Conservation (phyloP, 169 alveolate species). For the Amoebophrya sp. region DNA sequence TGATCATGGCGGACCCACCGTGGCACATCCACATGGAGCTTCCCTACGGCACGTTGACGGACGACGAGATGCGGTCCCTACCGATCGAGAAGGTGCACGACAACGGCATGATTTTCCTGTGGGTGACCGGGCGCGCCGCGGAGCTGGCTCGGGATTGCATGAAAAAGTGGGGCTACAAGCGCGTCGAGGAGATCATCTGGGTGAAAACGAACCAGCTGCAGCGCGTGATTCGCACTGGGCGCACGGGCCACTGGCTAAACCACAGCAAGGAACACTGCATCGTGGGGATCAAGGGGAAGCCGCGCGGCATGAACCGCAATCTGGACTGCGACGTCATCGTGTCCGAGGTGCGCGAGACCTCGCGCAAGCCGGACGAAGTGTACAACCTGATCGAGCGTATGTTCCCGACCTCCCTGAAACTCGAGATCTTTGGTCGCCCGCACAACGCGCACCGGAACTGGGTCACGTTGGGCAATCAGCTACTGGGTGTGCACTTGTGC, state of each 20-base stretch:
- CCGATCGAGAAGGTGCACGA: constrained; percentile 73
- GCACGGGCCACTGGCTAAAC: constrained; percentile 95
- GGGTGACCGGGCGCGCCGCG: constrained; percentile 91
- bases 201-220: constrained; percentile 88
- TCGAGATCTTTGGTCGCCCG: constrained; percentile 86
- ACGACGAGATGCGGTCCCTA: constrained; percentile 80
- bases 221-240: constrained; percentile 88
- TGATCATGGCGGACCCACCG: constrained; percentile 95
- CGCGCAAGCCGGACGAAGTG: constrained; percentile 91
- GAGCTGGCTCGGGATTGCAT: constrained; percentile 82
- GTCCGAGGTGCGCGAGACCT: constrained; percentile 89
- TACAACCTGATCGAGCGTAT: constrained; percentile 84
- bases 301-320: constrained; percentile 67
- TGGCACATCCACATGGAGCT: constrained; percentile 95
- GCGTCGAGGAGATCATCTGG: constrained; percentile 92
- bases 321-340: constrained; percentile 87
- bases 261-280: constrained; percentile 75
- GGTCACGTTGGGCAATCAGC: constrained; percentile 80
- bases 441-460: constrained; percentile 86
- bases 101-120: constrained; percentile 83
- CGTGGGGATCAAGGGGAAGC: constrained; percentile 61
- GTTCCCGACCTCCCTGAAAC: constrained; percentile 83
- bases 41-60: constrained; percentile 87
- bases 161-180: constrained; percentile 88
- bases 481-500: constrained; percentile 58